Percentiles rank a stretch among this genome's conserved stretches.
phyloP scores from a whole-genome alignment of 148 eudicot species.

The Rhododendron simsii region DNA sequence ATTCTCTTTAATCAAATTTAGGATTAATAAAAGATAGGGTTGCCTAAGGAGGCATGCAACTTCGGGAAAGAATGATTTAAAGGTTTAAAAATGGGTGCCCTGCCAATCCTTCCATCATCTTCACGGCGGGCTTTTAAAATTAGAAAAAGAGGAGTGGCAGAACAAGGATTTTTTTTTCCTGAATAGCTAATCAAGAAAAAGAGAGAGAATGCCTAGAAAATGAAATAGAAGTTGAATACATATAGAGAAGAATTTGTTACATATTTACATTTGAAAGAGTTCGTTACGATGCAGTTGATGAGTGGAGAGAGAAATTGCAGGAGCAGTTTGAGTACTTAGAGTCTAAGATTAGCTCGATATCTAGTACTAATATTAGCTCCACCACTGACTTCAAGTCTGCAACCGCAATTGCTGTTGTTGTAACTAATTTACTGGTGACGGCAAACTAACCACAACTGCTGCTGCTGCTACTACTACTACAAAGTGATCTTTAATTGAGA shows the following conservation, averaged over 20 bases:
- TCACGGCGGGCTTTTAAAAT: background rate
- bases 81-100: background rate
- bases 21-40: background rate
- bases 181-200: background rate
- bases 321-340: too few species aligned
- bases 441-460: too few species aligned
- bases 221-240: background rate
- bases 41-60: background rate
- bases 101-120: background rate
- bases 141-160: background rate
- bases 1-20: background rate
- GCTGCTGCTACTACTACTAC: too few species aligned
- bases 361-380: too few species aligned
- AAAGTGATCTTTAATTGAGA: too few species aligned
- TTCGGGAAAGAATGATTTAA: constrained; percentile 5
- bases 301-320: too few species aligned
- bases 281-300: background rate
- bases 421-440: too few species aligned
- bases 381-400: too few species aligned
- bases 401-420: too few species aligned
- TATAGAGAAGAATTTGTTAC: background rate
- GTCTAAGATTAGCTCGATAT: too few species aligned
- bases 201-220: background rate
- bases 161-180: background rate
- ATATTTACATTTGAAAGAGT: background rate